Conservation (phyloP, 176 grass and related monocot genomes). For the Pharus latifolius region DNA sequence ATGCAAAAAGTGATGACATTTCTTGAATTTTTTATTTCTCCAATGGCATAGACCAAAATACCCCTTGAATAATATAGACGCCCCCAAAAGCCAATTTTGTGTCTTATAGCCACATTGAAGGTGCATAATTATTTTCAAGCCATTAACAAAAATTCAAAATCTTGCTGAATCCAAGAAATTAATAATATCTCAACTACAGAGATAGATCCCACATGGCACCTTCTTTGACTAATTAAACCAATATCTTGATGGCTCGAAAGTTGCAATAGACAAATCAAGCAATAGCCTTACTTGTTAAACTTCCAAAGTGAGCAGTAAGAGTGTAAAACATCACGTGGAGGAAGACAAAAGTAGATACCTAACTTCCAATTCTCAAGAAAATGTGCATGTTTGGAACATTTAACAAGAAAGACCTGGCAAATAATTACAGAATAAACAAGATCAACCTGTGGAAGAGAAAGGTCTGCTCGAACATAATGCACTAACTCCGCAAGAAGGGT, state of each 20-base stretch:
- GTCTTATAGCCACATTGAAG: neutral
- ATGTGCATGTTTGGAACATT: neutral
- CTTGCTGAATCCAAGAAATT: neutral
- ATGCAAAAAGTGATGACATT: no score
- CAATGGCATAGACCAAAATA: no score
- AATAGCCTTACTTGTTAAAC: neutral
- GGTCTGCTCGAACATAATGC: conserved; percentile 90
- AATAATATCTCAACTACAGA: neutral
- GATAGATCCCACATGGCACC: neutral
- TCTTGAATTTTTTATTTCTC: no score
- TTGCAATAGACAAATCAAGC: conserved; percentile 1
- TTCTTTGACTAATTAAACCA: neutral
- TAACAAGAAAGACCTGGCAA: neutral
- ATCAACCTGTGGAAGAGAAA: conserved; percentile 55
- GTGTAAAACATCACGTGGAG: neutral
- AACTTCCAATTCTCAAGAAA: neutral
- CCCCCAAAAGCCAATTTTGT: neutral
- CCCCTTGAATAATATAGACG: no score
- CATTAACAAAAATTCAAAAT: neutral
- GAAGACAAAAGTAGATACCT: neutral
- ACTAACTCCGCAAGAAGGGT: conserved; percentile 96
- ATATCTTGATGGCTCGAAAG: neutral
- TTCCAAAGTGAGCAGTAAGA: neutral
- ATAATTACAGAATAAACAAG: conserved; percentile 16
- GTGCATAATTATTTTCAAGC: neutral